phyloP scores from a whole-genome alignment of 257 asterid species.

The Nicotiana tomentosiformis region DNA sequence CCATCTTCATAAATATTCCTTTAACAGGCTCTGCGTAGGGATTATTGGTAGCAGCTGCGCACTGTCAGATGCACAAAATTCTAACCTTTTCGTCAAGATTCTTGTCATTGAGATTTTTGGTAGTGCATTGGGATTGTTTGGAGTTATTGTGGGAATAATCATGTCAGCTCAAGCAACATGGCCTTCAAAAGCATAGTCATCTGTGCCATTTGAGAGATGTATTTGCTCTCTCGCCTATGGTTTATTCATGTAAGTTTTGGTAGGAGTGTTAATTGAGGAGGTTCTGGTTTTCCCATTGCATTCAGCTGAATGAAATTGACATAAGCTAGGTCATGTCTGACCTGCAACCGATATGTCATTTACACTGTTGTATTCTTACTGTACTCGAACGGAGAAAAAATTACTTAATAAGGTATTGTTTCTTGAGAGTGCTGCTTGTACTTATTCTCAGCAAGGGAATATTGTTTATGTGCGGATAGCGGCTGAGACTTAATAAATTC shows the following conservation, averaged over 20 bases:
- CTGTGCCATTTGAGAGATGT: neutral
- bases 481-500: neutral
- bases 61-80: slow-evolving; percentile 92
- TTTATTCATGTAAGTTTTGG: neutral
- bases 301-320: neutral
- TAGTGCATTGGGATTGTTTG: slow-evolving; percentile 93
- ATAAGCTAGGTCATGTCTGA: slow-evolving; percentile 1
- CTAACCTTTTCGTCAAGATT: slow-evolving; percentile 88
- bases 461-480: neutral
- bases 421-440: neutral
- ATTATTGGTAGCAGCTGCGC: slow-evolving; percentile 99
- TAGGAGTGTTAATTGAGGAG: neutral
- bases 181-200: slow-evolving; percentile 53
- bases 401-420: neutral
- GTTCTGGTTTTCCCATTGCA: neutral
- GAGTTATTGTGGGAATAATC: slow-evolving; percentile 95
- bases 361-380: slow-evolving; percentile 2
- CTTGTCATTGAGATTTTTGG: slow-evolving; percentile 97
- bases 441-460: slow-evolving; percentile 2
- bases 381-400: neutral
- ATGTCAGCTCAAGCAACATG: slow-evolving; percentile 99
- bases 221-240: neutral
- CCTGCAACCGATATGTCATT: slow-evolving; percentile 1
- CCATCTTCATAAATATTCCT: slow-evolving; percentile 5
- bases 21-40: slow-evolving; percentile 85